Conservation (phyloP, 805 yeast species). For the Cyberlindnera xishuangbannaensis region DNA sequence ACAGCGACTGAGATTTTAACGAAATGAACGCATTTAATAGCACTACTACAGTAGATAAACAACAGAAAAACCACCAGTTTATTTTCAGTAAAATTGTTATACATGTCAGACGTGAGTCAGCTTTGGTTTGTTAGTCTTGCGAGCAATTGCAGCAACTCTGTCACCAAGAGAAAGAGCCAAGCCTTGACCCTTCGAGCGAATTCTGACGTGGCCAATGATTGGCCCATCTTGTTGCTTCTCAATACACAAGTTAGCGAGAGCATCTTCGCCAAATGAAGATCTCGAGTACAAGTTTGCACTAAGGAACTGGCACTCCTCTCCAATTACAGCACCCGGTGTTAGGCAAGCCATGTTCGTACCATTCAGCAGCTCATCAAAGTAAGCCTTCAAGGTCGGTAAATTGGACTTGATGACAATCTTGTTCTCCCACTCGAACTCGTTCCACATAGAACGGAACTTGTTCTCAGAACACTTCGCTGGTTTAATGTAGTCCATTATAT, state of each 20-base stretch:
- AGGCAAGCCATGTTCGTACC: constrained; percentile 93
- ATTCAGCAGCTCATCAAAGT: constrained; percentile 65
- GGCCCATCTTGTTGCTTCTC: constrained; percentile 73
- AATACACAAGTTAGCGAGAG: constrained; percentile 90
- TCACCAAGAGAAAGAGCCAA: constrained; percentile 93
- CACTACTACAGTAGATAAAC: too few species aligned
- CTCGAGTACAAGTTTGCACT: constrained; percentile 92
- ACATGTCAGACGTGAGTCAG: constrained; percentile 27
- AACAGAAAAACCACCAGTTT: too few species aligned
- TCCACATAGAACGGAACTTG: constrained; percentile 96
- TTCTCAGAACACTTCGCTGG: constrained; percentile 90
- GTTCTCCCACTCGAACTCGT: constrained; percentile 99
- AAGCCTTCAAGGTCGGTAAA: constrained; percentile 62
- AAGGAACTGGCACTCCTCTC: constrained; percentile 84
- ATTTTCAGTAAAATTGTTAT: too few species aligned
- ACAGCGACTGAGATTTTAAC: constrained; percentile 17
- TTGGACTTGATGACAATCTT: constrained; percentile 83
- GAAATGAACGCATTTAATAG: too few species aligned
- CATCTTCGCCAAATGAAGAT: constrained; percentile 96
- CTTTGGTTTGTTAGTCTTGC: constrained; percentile 40
- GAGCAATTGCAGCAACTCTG: constrained; percentile 78
- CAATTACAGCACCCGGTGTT: constrained; percentile 87
- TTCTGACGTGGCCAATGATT: constrained; percentile 89
- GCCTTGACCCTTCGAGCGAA: constrained; percentile 97
- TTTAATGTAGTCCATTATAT: constrained; percentile 94